Evolutionary conservation across 2,329 filamentous ascomycete genomes (phyloP), one percentile per base, ranked within the genome.

Genomic region (Rutstroemia sp.): DNA sequence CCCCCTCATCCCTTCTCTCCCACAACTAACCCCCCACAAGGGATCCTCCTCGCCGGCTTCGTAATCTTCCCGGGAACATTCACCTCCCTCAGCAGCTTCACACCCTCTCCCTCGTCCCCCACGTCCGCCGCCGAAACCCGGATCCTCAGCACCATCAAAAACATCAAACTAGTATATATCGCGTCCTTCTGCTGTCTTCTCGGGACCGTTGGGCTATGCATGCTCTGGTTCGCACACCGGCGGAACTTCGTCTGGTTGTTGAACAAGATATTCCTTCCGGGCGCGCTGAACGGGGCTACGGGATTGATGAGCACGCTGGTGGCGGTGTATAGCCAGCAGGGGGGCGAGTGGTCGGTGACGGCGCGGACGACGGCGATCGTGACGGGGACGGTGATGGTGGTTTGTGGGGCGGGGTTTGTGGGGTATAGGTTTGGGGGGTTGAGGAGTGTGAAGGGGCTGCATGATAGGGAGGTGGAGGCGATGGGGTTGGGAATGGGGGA

Each of bases 1-100:
- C 30, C 16, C 25, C 8, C 38, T 16, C 44, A 14, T 3, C n/a
- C 8, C n/a, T 9, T 9, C 10, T 2, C 2, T 14, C 25, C 19
- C 25, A 17, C 16, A 5, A 9, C 10, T 14, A 27, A 30, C 17
- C 16, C 27, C 19, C 7, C 10, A 27, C 21, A 44, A 48, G 45
- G 61, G 59, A 60, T 67, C 37, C 59, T 68, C 3, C 58, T 68
- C 14, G 67, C 65, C 1, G 66, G 66, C 34, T 68, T 66, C 56
- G 51, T 69, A 1, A 61, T 68, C 44, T 63, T 68, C 57, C 67
- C 67, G 0, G 64, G 64, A 2, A 67, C 66, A 12, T 69, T 66
- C 60, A 65, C 65, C 6, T 57, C 54, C 10, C 14, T 68, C 9
- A 34, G 30, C 30, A 34, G 10, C 4, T 3, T 34, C 30, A 12